Evolutionary conservation across 768 basidiomycete species (phyloP), one percentile per base, ranked within the genome.

Genomic region (Termitomyces sp.): DNA sequence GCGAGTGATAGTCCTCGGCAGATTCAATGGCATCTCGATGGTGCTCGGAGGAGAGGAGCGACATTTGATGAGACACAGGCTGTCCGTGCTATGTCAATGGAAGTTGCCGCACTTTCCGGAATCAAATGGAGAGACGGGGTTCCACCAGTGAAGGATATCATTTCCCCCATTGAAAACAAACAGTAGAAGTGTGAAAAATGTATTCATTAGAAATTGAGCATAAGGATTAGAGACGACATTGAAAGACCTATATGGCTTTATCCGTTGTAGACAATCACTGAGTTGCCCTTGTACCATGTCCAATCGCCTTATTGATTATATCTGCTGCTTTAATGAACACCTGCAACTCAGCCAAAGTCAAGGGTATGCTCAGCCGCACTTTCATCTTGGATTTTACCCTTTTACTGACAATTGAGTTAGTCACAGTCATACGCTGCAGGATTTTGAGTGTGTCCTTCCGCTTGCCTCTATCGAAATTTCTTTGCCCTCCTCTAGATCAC

Each of bases 11-110:
- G 83, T 35, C 83, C 85, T 0, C 78, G 73, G 40, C 86, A 88
- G 63, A 80, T 84, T 31, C 69, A 60, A n/a, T 88, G 86, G 86
- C 86, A 87, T 63, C 70, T 87, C 23, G 71, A 73, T 12, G 81
- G 81, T 15, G 84, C 85, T 3, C 71, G 74, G 42, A 71, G 82
- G 52, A 72, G 74, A 44, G 84, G 84, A 3, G 85, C 84, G 11
- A 78, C 74, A 2, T 55, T 71, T 17, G 80, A 79, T 15, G 77
- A 87, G 61, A 75, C 77, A 6, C 69, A 68, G 41, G 84, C 83
- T 2, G 80, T 84, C 8, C 72, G 86, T 21, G 63, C 73, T 42
- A 82, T 86, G 44, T 72, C 82, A 15, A 79, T 87, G 38, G 73
- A 76, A 44, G 75, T 82, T 9, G 78, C 79, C 3, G 65, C 66